Evolutionary conservation across 1,139 yeast species (phyloP).

Genomic region (Pneumocystis murina): DNA sequence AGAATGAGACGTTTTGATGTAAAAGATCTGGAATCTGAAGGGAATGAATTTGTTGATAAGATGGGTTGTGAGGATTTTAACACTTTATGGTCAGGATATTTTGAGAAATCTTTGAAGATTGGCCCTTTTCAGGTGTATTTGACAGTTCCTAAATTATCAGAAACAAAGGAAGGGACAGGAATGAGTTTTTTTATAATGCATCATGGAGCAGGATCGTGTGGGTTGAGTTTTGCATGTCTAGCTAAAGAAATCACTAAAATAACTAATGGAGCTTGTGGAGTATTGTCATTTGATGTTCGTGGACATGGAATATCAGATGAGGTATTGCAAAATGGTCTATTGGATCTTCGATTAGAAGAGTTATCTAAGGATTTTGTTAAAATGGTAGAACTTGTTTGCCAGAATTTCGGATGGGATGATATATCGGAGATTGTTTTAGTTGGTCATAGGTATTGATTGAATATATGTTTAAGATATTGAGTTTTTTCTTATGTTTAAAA

Average conservation of each 20-base stretch:
- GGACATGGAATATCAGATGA: constrained; percentile 55
- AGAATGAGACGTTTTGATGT: no score
- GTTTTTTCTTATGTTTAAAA: neutral
- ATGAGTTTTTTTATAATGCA: constrained; percentile 50
- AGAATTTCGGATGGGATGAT: constrained; percentile 7
- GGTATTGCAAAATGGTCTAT: constrained; percentile 19
- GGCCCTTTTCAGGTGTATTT: constrained; percentile 42
- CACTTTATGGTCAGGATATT: neutral
- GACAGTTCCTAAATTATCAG: constrained; percentile 32
- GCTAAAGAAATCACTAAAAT: constrained; percentile 15
- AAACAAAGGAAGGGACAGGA: constrained; percentile 23
- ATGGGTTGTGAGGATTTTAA: constrained; percentile 5
- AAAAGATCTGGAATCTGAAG: constrained; percentile 6
- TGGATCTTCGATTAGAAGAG: constrained; percentile 36
- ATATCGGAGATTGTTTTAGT: constrained; percentile 38
- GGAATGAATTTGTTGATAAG: constrained; percentile 4
- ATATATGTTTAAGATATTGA: neutral
- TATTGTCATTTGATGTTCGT: constrained; percentile 60
- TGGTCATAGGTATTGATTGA: constrained; percentile 49
- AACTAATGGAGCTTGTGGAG: constrained; percentile 32
- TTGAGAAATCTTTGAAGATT: constrained; percentile 17
- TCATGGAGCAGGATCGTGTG: constrained; percentile 93
- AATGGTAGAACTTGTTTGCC: constrained; percentile 31
- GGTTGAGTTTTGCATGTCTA: constrained; percentile 49
- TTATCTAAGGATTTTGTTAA: constrained; percentile 44